Conservation (phyloP, 176 grass and related monocot genomes). For the Zizania latifolia region DNA sequence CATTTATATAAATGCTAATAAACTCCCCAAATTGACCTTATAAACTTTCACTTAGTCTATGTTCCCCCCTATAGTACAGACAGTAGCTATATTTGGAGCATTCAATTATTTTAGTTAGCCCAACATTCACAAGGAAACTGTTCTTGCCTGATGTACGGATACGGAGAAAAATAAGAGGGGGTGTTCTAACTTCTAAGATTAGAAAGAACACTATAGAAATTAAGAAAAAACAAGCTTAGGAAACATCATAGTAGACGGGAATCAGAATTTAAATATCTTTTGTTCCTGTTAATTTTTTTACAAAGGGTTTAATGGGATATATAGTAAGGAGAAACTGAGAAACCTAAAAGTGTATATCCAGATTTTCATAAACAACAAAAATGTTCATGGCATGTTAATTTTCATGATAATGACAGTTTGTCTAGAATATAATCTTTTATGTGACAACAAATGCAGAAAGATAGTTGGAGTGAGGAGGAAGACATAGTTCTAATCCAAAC, state of each 20-base stretch:
- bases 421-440: not conserved
- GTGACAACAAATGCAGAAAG: conserved; percentile 63
- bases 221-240: not conserved
- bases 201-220: not conserved
- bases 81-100: no score
- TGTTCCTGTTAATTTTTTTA: not conserved
- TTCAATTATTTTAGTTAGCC: not conserved
- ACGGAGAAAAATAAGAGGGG: no score
- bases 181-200: not conserved
- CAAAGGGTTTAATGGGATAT: not conserved
- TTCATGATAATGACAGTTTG: not conserved
- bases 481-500: conserved; percentile 78
- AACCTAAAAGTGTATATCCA: not conserved
- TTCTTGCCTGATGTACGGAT: not conserved
- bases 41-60: no score
- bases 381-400: not conserved
- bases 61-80: no score
- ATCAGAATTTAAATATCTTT: not conserved
- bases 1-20: not conserved
- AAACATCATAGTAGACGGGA: not conserved
- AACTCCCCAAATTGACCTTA: not conserved
- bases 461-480: conserved; percentile 86
- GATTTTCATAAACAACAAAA: not conserved
- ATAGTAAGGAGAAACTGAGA: not conserved
- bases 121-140: not conserved